A percentile compares a stretch with the other conserved stretches of the same genome.
Evolutionary conservation across 208 protist genomes (phyloP).

Genomic region (Trypanosoma boissoni): DNA sequence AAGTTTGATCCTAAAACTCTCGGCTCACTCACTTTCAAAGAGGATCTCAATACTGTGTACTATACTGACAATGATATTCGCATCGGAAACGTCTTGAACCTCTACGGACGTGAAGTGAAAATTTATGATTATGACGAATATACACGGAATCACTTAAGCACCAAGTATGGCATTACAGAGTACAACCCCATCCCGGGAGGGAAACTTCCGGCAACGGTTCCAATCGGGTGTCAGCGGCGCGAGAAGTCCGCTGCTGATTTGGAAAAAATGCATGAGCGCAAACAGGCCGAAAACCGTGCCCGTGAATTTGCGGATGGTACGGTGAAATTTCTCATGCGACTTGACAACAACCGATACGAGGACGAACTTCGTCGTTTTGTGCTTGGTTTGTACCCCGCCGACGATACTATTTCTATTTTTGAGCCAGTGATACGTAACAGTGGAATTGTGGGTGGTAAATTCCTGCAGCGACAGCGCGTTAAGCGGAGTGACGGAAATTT

Average conservation of each 20-base stretch:
- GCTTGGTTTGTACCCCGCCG: constrained; percentile 84
- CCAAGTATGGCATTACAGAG: constrained; percentile 58
- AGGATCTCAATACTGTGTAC: constrained; percentile 88
- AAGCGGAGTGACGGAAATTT: constrained; percentile 53
- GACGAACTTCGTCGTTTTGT: constrained; percentile 92
- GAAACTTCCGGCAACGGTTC: constrained; percentile 48
- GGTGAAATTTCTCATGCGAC: constrained; percentile 88
- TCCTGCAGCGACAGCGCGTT: constrained; percentile 86
- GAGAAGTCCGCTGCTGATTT: constrained; percentile 87
- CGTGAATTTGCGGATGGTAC: constrained; percentile 71
- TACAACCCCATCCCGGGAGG: constrained; percentile 65
- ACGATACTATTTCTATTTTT: constrained; percentile 93
- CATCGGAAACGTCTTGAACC: constrained; percentile 87
- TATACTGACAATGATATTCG: constrained; percentile 94
- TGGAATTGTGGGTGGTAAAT: constrained; percentile 93
- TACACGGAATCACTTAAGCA: constrained; percentile 87
- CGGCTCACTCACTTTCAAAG: constrained; percentile 91
- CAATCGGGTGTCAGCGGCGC: constrained; percentile 73
- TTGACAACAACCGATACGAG: constrained; percentile 81
- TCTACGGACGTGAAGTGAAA: constrained; percentile 84
- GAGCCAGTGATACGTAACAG: constrained; percentile 92
- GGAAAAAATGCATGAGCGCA: constrained; percentile 70
- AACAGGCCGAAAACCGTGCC: constrained; percentile 77
- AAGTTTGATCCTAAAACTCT: constrained; percentile 85
- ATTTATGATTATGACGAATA: constrained; percentile 95